Conservation (phyloP, 2,329 filamentous ascomycete genomes). For the Triangularia verruculosa region DNA sequence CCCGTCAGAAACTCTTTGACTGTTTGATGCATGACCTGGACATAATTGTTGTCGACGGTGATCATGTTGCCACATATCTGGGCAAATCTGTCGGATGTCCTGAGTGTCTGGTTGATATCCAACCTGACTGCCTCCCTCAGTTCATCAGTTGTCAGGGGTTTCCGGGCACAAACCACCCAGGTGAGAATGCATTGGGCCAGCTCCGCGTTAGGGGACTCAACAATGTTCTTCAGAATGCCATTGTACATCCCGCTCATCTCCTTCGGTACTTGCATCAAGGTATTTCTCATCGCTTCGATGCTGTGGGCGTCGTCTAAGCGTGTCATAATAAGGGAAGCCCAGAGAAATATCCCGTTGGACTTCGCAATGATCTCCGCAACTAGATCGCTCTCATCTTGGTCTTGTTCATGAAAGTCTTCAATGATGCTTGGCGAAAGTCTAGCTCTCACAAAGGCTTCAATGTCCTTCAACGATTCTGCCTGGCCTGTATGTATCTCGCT, state of each 20-base stretch:
- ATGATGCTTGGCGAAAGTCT: conserved; percentile 20
- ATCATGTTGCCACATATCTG: conserved; percentile 35
- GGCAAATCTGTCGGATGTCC: conserved; percentile 25
- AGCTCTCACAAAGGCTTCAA: conserved; percentile 21
- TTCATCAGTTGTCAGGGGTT: conserved; percentile 36
- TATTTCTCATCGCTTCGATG: conserved; percentile 26
- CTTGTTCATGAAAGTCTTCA: conserved; percentile 15
- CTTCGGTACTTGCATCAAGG: conserved; percentile 24
- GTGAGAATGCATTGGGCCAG: conserved; percentile 37
- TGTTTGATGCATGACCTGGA: conserved; percentile 40
- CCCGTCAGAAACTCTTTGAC: conserved; percentile 34
- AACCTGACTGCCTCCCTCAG: conserved; percentile 35
- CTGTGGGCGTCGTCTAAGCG: conserved; percentile 24
- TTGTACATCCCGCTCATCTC: conserved; percentile 29
- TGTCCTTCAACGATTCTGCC: conserved; percentile 23
- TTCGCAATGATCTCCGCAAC: conserved; percentile 24
- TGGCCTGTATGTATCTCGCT: conserved; percentile 22
- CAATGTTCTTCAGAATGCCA: conserved; percentile 23
- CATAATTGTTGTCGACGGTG: conserved; percentile 33
- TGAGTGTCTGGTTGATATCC: conserved; percentile 34
- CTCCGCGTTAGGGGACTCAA: conserved; percentile 25
- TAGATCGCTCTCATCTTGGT: conserved; percentile 10
- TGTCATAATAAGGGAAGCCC: conserved; percentile 26
- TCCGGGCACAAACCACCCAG: conserved; percentile 36
- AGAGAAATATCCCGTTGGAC: conserved; percentile 29